Base-by-base conservation (phyloP, 2,329 filamentous ascomycete species). In the Trichoderma koningii region DNA sequence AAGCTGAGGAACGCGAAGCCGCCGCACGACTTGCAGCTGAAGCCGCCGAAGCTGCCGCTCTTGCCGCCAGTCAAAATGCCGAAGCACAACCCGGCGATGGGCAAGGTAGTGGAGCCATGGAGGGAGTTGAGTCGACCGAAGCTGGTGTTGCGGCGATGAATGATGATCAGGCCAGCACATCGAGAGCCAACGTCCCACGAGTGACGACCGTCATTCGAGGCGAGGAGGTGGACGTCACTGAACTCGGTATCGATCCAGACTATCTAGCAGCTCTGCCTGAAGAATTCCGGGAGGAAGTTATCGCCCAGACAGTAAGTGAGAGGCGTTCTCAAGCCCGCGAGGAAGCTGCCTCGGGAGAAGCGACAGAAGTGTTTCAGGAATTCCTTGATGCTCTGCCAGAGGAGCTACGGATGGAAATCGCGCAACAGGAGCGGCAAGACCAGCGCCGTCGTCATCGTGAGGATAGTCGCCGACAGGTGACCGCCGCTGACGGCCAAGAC, bases 221-320 rank as follows among this genome's bases (percentile, higher is more conserved):
- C 28, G 90, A 91, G 68, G 88, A 95, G 71, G 86, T 96, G 61
- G 95, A 99, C 75, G 95, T 99, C 55, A 99, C 95, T 0, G 91
- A 92, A 67, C 84, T 99, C 67, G 93, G 94, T 55, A 98, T 99
- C 71, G 95, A 99, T 74, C 86, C 90, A 17, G 93, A 96, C 64
- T 99, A 97, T 76, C 86, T 99, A 7, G 92, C 95, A 66, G 96
- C 94, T n/a, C 81, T 99, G n/a, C 95, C 95, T 0, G 95, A 99
- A 71, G 96, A 99, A 67, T 88, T 98, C 73, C 86, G 95, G 52
- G 94, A 98, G 76, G 95, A 99, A 75, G 95, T 99, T 55, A 91
- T 99, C 69, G 92, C 96, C 75, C 89, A 93, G 68, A 93, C 96
- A 66, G 86, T 97, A 68, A 92, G 91, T 60, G 88, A 92, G 69